These are phyloP conservation scores for Trichoderma semiorbis DNA, from an alignment of 2,329 filamentous ascomycete species.

Conservation along the genomic window DNA sequence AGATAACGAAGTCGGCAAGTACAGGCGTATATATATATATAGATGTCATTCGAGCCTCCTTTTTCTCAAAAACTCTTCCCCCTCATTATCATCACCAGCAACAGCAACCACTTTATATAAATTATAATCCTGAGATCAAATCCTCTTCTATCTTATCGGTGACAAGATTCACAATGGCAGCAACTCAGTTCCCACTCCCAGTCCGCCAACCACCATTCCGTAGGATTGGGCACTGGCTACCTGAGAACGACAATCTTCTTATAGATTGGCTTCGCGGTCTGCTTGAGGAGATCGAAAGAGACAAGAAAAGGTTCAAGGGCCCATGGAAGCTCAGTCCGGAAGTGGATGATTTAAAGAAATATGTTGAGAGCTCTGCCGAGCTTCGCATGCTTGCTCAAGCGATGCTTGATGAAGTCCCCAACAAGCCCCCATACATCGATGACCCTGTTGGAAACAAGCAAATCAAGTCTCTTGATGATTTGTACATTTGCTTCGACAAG, in stretches of 20 bases:
- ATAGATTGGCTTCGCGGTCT: slow-evolving; percentile 7
- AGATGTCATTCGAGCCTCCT: not conserved
- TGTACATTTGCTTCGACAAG: slow-evolving; percentile 22
- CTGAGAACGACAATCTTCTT: not conserved
- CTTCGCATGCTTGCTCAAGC: slow-evolving; percentile 26
- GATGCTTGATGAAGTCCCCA: slow-evolving; percentile 25
- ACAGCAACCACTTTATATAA: not conserved
- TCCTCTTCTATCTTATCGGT: not conserved
- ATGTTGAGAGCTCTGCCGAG: slow-evolving; percentile 20
- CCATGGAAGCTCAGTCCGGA: not conserved
- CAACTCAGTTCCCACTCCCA: not conserved
- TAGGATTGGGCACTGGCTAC: slow-evolving; percentile 17
- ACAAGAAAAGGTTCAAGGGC: not conserved
- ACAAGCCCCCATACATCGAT: slow-evolving; percentile 23
- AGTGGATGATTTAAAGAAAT: slow-evolving; percentile 8
- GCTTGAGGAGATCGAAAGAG: not conserved
- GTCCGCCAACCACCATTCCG: not conserved
- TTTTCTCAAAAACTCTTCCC: not conserved
- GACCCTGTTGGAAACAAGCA: slow-evolving; percentile 19
- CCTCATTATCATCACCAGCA: not conserved
- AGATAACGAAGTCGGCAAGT: not conserved
- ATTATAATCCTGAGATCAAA: not conserved
- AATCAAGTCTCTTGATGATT: slow-evolving; percentile 21
- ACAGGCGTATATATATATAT: not conserved
- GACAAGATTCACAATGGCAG: not conserved